A percentile compares a stretch with the other conserved stretches of the same genome.
phyloP scores from a whole-genome alignment of 148 eudicot genomes.

The Vaccinium myrtillus region DNA sequence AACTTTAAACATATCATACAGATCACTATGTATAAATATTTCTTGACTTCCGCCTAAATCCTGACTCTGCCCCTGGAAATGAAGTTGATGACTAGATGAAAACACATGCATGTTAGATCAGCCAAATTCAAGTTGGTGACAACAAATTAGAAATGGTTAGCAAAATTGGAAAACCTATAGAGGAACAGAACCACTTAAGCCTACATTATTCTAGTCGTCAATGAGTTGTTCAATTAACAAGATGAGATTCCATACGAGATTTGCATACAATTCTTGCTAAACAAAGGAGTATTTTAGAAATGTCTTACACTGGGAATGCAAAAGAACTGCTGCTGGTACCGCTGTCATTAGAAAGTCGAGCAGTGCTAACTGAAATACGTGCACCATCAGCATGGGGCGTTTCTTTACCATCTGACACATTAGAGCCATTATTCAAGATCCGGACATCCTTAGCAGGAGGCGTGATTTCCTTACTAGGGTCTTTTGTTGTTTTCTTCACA shows the following conservation, averaged over 20 bases:
- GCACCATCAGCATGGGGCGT: conserved; percentile 8
- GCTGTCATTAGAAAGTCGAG: conserved; percentile 40
- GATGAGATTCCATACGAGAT: neutral
- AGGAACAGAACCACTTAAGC: neutral
- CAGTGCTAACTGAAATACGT: conserved; percentile 17
- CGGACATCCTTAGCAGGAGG: conserved; percentile 7
- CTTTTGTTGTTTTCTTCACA: conserved; percentile 1
- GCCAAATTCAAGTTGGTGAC: conserved; percentile 3
- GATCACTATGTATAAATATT: no score
- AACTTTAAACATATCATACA: no score
- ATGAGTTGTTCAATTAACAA: neutral
- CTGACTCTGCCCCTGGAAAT: neutral
- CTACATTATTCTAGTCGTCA: neutral
- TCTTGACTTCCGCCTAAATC: no score
- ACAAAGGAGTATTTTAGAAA: neutral
- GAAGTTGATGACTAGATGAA: neutral
- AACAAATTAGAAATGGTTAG: neutral
- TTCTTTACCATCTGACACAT: conserved; percentile 20
- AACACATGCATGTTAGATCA: neutral
- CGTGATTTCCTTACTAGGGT: conserved; percentile 10
- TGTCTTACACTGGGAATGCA: conserved; percentile 54
- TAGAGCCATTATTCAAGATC: conserved; percentile 3
- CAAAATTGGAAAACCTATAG: neutral
- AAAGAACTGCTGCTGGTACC: conserved; percentile 42
- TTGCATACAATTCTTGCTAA: neutral